These are phyloP conservation scores for Penicillium longicatenatum DNA, from an alignment of 495 filamentous ascomycete genomes.

Conservation along the genomic window DNA sequence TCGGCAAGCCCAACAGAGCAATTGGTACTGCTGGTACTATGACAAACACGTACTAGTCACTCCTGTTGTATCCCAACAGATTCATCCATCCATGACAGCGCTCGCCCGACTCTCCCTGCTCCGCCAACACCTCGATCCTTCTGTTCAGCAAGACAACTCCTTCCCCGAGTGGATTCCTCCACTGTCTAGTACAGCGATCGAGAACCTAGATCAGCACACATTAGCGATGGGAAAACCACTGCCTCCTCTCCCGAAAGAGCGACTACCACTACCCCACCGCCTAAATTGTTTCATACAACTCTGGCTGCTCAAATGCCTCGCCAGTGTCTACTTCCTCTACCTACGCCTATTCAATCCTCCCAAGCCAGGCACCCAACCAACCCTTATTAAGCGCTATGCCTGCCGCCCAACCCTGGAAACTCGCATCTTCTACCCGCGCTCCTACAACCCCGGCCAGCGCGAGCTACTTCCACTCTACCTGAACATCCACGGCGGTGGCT, in stretches of 20 bases:
- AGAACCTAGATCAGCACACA: background rate
- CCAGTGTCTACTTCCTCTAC: constrained; percentile 18
- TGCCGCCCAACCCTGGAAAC: constrained; percentile 30
- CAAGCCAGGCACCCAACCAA: constrained; percentile 22
- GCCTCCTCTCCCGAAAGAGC: constrained; percentile 2
- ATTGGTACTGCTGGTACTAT: no score
- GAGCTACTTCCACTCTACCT: constrained; percentile 35
- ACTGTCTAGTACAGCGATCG: background rate
- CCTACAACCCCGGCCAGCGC: constrained; percentile 24
- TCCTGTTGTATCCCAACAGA: background rate
- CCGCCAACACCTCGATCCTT: background rate
- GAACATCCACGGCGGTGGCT: constrained; percentile 44
- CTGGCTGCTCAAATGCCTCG: constrained; percentile 22
- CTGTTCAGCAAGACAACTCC: no score
- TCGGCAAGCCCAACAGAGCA: background rate
- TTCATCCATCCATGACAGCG: background rate
- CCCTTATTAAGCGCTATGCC: constrained; percentile 34
- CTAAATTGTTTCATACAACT: background rate
- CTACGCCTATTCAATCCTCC: constrained; percentile 15
- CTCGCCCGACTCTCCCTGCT: background rate
- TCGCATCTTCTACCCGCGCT: constrained; percentile 38
- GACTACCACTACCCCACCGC: constrained; percentile 3
- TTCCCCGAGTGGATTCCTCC: background rate
- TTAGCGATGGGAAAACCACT: background rate
- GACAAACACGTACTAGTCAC: background rate